Base-by-base conservation (phyloP, 495 filamentous ascomycete species). In the Glutinoglossum americanum region DNA sequence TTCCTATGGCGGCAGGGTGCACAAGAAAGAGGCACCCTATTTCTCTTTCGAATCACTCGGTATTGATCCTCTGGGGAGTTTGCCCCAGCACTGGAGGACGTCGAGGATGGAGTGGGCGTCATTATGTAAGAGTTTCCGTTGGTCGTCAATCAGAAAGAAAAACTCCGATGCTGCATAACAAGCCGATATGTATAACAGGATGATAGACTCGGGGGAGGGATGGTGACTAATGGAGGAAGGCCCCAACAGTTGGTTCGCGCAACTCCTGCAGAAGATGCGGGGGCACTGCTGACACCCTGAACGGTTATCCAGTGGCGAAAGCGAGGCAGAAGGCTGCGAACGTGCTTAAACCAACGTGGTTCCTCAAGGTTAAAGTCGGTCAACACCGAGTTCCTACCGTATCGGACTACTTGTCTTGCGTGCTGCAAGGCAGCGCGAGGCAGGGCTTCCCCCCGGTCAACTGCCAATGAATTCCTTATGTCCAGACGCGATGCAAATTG, bases 1-100 rank as follows among this genome's bases (percentile, higher is more conserved):
- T 98, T 98, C 75, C 92, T 80, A 65, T 89, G 83, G 63, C 92
- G 76, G 67, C 92, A 99, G 25, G 92, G 89, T 57, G 80, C 92
- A 67, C 92, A 99, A 48, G 89, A 95, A 44, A 99, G 74, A 32
- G 92, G 92, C 17, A 99, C 85, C 58, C 92, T 76, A 63, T 99
- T 99, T 66, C 92, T 80, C 71, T 94, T 94, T 61, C 90, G 81
- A 55, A 96, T 85, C 39, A 98, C 82, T 60, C 87, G 81, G 64
- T 84, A 96, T 63, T 89, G 83, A 39, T 80, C 78, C 68, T 94
- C 86, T 28, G 89, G 92, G 44, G 92, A 95, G 60, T 85, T 80
- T 45, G 74, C 76, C 58, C 80, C 77, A 41, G 78, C 81, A 62
- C 77, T 84, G 15, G 87, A 82, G 11, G 80, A 80, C 56, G 86